phyloP scores from a whole-genome alignment of 768 basidiomycete species.

The Lentinus brumalis region DNA sequence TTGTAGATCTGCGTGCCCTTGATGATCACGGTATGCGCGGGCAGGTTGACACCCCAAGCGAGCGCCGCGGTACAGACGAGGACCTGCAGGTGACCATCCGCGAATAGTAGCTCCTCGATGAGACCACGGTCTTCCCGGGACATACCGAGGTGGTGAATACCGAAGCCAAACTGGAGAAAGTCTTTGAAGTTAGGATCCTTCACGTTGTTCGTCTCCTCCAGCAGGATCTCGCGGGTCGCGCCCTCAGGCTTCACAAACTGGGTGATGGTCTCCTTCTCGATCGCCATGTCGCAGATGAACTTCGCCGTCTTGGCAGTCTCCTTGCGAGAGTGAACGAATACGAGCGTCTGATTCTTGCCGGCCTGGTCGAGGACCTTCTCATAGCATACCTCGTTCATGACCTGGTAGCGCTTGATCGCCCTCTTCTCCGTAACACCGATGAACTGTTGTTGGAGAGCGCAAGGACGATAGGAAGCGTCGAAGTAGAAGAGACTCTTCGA shows the following conservation, averaged over 20 bases:
- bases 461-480: constrained; percentile 91
- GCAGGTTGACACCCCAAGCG: constrained; percentile 99
- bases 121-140: constrained; percentile 84
- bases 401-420: constrained; percentile 96
- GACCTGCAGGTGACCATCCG: constrained; percentile 89
- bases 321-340: constrained; percentile 98
- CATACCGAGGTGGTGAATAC: constrained; percentile 98
- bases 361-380: constrained; percentile 96
- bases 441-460: constrained; percentile 94
- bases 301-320: constrained; percentile 97
- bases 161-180: constrained; percentile 94
- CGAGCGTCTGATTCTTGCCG: constrained; percentile 87
- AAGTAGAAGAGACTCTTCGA: constrained; percentile 96
- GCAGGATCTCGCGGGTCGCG: constrained; percentile 87
- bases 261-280: constrained; percentile 95
- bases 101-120: constrained; percentile 95
- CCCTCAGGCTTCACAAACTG: constrained; percentile 95
- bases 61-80: constrained; percentile 97
- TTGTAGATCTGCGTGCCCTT: constrained; percentile 99
- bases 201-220: constrained; percentile 79
- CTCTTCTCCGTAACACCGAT: constrained; percentile 99
- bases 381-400: constrained; percentile 99
- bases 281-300: constrained; percentile 91
- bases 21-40: constrained; percentile 97
- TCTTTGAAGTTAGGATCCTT: constrained; percentile 85